Evolutionary conservation across 257 asterid species (phyloP).

Genomic region (Przewalskia tangutica): DNA sequence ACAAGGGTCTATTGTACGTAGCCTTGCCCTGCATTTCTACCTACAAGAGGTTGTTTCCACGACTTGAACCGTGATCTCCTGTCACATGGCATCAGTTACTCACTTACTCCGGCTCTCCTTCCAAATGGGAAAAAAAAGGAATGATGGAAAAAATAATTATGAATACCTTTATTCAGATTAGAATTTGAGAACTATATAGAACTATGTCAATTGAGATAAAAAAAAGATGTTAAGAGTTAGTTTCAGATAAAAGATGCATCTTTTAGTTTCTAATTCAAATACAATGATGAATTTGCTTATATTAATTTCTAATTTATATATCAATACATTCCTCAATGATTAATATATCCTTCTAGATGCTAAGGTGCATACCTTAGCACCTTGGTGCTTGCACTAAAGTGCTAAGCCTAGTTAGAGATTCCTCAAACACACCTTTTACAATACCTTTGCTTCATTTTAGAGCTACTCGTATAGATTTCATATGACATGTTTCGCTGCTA

Average conservation of each 20-base stretch:
- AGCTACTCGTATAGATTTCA: neutral
- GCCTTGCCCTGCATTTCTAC: no score
- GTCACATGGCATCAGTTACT: no score
- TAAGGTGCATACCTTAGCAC: neutral
- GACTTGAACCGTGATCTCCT: no score
- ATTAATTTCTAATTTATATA: neutral
- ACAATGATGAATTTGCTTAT: neutral
- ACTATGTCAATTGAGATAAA: neutral
- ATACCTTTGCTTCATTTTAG: neutral
- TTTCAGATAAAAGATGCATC: neutral
- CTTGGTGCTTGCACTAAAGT: neutral
- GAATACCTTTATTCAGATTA: neutral
- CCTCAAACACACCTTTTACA: neutral
- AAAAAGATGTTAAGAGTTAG: neutral
- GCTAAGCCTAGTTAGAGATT: neutral
- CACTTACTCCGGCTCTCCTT: no score
- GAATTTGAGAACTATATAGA: neutral
- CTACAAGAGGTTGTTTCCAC: no score
- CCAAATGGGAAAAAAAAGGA: neutral
- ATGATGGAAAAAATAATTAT: neutral
- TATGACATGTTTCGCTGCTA: neutral
- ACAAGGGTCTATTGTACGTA: no score
- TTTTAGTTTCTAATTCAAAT: neutral
- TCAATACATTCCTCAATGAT: neutral
- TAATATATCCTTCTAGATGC: neutral